Conservation (phyloP, 2,329 filamentous ascomycete genomes). For the Aspergillus cejpii region DNA sequence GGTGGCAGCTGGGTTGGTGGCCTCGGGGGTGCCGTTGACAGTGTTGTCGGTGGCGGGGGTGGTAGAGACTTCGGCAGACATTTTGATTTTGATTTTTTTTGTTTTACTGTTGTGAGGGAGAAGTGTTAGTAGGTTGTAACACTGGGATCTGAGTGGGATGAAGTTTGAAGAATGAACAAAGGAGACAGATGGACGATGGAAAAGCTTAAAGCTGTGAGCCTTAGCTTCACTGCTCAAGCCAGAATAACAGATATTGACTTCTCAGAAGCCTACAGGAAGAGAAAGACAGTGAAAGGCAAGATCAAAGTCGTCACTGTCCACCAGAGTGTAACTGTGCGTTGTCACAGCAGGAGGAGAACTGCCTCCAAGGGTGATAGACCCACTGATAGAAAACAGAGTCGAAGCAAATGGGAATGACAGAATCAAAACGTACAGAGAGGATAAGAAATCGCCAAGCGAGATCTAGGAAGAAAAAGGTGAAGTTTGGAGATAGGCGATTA, state of each 20-base stretch:
- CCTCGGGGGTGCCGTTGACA: constrained; percentile 56
- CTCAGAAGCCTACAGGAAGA: background rate
- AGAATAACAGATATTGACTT: too few species aligned
- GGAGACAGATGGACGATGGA: background rate
- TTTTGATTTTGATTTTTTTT: constrained; percentile 42
- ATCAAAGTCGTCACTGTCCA: too few species aligned
- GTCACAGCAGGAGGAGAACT: background rate
- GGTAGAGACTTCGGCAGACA: constrained; percentile 72
- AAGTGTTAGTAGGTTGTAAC: constrained; percentile 8
- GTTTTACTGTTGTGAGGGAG: constrained; percentile 4
- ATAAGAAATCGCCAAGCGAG: constrained; percentile 7
- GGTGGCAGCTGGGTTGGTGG: constrained; percentile 62
- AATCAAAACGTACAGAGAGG: constrained; percentile 11
- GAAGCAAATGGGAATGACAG: background rate
- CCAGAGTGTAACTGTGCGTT: too few species aligned
- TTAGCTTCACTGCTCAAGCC: background rate
- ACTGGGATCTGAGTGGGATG: constrained; percentile 1
- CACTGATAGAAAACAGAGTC: background rate
- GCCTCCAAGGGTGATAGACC: background rate
- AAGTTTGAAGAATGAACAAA: background rate
- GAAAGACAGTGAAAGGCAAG: too few species aligned
- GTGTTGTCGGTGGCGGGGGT: constrained; percentile 56
- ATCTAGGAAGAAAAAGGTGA: constrained; percentile 5
- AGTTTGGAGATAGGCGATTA: constrained; percentile 6
- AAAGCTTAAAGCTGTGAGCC: background rate